These are phyloP conservation scores for Capsicum rhomboideum DNA, from an alignment of 257 asterid species.

Conservation along the genomic window DNA sequence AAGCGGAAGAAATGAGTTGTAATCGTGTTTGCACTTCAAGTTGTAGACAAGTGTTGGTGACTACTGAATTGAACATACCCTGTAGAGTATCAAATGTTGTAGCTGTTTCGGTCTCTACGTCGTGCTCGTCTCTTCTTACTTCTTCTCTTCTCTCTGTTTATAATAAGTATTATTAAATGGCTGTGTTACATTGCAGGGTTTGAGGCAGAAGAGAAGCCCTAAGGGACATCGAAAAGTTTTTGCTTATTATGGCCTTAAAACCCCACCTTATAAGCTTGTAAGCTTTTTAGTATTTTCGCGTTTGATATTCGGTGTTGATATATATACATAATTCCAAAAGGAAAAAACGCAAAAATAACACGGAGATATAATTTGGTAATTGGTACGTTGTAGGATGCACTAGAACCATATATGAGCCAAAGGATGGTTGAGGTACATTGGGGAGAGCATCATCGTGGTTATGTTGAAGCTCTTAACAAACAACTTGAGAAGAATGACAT, in stretches of 20 bases:
- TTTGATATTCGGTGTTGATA: too few relatives aligned
- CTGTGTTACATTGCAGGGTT: conserved; percentile 34
- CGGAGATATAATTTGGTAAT: too few relatives aligned
- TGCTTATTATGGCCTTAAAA: conserved; percentile 74
- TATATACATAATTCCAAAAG: too few relatives aligned
- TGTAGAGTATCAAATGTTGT: conserved; percentile 12
- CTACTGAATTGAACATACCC: conserved; percentile 14
- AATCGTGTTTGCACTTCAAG: conserved; percentile 15
- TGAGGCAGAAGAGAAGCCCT: conserved; percentile 19
- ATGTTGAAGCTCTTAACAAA: conserved; percentile 75
- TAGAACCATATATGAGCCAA: conserved; percentile 84
- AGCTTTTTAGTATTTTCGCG: too few relatives aligned
- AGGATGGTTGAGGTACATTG: conserved; percentile 77
- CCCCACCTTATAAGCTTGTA: conserved; percentile 78
- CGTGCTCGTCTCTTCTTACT: too few relatives aligned
- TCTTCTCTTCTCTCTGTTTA: neutral
- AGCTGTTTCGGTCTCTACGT: neutral
- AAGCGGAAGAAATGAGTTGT: conserved; percentile 32
- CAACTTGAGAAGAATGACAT: conserved; percentile 62
- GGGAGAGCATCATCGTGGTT: conserved; percentile 84
- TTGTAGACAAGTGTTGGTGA: conserved; percentile 15
- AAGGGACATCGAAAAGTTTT: conserved; percentile 15
- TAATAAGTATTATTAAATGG: neutral
- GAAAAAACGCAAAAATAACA: too few relatives aligned
- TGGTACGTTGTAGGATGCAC: conserved; percentile 82